Percentiles rank a stretch among this genome's conserved stretches.
Evolutionary conservation across 2,329 filamentous ascomycete species (phyloP).

Genomic region (Bipolaris bicolor): DNA sequence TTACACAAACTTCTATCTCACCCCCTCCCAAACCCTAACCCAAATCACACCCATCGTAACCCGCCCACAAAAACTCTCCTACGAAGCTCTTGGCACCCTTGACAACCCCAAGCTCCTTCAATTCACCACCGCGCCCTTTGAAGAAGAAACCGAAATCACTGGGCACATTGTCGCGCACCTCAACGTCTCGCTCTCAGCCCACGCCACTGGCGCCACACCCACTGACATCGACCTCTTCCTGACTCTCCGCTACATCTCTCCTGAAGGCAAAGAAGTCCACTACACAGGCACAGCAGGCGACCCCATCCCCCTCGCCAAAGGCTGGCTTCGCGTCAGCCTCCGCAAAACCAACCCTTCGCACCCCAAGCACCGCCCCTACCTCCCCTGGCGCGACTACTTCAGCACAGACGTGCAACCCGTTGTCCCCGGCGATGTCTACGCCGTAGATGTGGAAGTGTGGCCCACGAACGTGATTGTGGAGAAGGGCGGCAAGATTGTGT

Average conservation of each 20-base stretch:
- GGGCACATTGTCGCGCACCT: constrained; percentile 70
- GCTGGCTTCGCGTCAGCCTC: constrained; percentile 66
- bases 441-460: constrained; percentile 69
- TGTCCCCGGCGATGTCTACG: constrained; percentile 61
- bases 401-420: constrained; percentile 61
- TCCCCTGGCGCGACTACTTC: constrained; percentile 66
- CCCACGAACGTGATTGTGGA: constrained; percentile 65
- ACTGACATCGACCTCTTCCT: constrained; percentile 69
- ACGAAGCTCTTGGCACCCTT: constrained; percentile 65
- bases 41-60: constrained; percentile 36
- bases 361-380: constrained; percentile 59
- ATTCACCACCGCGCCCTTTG: constrained; percentile 65
- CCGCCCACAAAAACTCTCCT: constrained; percentile 56
- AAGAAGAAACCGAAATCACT: constrained; percentile 71
- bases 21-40: constrained; percentile 53
- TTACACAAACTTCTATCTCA: constrained; percentile 68
- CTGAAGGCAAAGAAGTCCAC: constrained; percentile 62
- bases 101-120: constrained; percentile 61
- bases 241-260: constrained; percentile 63
- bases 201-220: constrained; percentile 50
- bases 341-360: constrained; percentile 61
- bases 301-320: constrained; percentile 66
- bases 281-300: constrained; percentile 72
- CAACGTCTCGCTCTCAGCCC: constrained; percentile 61
- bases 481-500: constrained; percentile 60